phyloP scores from a whole-genome alignment of 1,284 basidiomycete genomes.

The Ganoderma resinaceum region DNA sequence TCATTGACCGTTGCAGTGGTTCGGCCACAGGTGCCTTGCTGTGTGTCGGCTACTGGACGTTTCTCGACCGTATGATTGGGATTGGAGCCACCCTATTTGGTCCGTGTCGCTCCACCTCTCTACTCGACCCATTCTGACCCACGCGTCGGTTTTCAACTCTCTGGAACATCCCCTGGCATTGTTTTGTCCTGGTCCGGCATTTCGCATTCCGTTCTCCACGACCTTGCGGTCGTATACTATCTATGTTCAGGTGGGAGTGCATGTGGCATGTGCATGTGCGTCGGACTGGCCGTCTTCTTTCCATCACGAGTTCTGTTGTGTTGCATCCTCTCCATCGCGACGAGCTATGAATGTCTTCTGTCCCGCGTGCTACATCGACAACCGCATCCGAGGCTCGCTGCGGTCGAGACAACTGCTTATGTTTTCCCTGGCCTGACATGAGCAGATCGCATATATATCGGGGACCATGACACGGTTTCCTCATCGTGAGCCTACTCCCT shows the following conservation, averaged over 20 bases:
- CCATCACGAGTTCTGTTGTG: background rate
- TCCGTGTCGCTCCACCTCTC: background rate
- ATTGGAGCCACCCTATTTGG: background rate
- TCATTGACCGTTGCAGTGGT: background rate
- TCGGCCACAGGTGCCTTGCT: background rate
- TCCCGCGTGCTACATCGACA: background rate
- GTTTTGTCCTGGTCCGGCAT: background rate
- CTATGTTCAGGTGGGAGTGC: background rate
- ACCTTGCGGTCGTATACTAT: background rate
- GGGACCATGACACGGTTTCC: background rate
- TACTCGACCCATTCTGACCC: background rate
- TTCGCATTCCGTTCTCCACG: background rate
- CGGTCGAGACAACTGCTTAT: background rate
- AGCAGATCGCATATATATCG: background rate
- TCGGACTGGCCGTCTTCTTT: background rate
- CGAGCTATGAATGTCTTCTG: background rate
- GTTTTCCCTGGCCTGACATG: background rate
- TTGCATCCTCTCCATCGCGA: background rate
- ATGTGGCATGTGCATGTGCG: background rate
- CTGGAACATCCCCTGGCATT: background rate
- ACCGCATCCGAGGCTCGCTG: background rate
- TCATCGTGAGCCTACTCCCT: background rate
- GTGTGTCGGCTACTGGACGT: background rate
- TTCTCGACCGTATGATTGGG: background rate
- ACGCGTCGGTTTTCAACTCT: background rate